phyloP scores from a whole-genome alignment of 2,329 filamentous ascomycete genomes.

The Tothia fuscella region DNA sequence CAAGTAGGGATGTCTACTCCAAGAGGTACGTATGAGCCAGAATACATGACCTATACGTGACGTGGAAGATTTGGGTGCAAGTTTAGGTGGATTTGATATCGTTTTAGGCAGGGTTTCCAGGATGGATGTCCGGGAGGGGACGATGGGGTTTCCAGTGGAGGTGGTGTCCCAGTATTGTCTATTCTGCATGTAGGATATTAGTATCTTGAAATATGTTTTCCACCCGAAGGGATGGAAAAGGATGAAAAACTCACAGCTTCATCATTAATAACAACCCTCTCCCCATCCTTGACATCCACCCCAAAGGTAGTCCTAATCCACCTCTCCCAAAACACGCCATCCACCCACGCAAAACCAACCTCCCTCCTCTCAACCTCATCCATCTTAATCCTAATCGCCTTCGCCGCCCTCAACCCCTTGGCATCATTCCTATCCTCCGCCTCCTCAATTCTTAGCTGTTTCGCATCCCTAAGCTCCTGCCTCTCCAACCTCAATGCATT shows the following conservation, averaged over 20 bases:
- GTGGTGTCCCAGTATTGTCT: conserved; percentile 92
- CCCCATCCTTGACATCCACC: conserved; percentile 72
- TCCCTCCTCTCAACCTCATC: conserved; percentile 76
- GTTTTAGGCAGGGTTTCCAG: conserved; percentile 73
- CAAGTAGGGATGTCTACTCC: conserved; percentile 33
- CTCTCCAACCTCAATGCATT: conserved; percentile 85
- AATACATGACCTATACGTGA: conserved; percentile 60
- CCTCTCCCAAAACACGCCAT: conserved; percentile 92
- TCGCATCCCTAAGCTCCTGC: conserved; percentile 85
- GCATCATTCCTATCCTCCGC: conserved; percentile 89
- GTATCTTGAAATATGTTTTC: neutral
- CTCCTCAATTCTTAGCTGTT: conserved; percentile 91
- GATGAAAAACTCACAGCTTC: conserved; percentile 64
- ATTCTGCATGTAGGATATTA: conserved; percentile 43
- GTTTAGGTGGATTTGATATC: conserved; percentile 54
- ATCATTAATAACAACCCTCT: conserved; percentile 92
- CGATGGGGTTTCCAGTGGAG: conserved; percentile 77
- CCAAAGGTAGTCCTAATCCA: conserved; percentile 96
- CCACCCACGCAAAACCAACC: conserved; percentile 93
- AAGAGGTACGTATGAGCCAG: conserved; percentile 30
- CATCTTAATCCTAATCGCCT: conserved; percentile 85
- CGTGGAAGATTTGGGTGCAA: conserved; percentile 68
- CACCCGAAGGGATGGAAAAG: neutral
- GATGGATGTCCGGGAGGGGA: conserved; percentile 79
- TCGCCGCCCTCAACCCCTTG: conserved; percentile 72